These are phyloP conservation scores for Henckelia pumila DNA, from an alignment of 257 asterid species.

Conservation along the genomic window DNA sequence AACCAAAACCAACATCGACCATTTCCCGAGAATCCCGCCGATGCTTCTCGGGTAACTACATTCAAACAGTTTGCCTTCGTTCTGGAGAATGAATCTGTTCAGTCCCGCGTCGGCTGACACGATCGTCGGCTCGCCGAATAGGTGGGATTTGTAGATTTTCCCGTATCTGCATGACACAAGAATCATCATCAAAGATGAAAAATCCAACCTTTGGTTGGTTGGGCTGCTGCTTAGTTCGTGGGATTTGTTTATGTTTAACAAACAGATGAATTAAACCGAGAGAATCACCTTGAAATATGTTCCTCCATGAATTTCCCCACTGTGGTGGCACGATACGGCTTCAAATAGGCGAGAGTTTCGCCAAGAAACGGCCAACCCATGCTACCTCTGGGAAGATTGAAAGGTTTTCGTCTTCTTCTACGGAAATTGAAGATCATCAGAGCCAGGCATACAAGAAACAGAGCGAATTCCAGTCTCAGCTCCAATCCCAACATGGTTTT, in stretches of 20 bases:
- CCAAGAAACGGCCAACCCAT: slow-evolving; percentile 98
- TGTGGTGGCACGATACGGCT: slow-evolving; percentile 70
- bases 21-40: slow-evolving; percentile 92
- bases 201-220: background rate
- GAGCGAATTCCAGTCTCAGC: slow-evolving; percentile 42
- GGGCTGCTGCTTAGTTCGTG: background rate
- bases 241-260: background rate
- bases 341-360: slow-evolving; percentile 70
- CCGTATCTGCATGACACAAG: slow-evolving; percentile 52
- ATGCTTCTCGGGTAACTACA: slow-evolving; percentile 92
- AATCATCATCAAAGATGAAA: background rate
- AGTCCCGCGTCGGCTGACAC: slow-evolving; percentile 89
- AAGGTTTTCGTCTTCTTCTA: slow-evolving; percentile 34
- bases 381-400: slow-evolving; percentile 82
- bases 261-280: background rate
- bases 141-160: slow-evolving; percentile 76
- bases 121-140: slow-evolving; percentile 75
- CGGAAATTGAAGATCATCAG: slow-evolving; percentile 34
- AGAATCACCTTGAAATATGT: slow-evolving; percentile 67
- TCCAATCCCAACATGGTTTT: slow-evolving; percentile 43
- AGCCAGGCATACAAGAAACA: slow-evolving; percentile 39
- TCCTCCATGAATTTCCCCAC: slow-evolving; percentile 79
- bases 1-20: slow-evolving; percentile 91
- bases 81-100: slow-evolving; percentile 66
- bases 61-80: slow-evolving; percentile 80